phyloP scores from a whole-genome alignment of 768 basidiomycete species.

The Butyriboletus loyo region DNA sequence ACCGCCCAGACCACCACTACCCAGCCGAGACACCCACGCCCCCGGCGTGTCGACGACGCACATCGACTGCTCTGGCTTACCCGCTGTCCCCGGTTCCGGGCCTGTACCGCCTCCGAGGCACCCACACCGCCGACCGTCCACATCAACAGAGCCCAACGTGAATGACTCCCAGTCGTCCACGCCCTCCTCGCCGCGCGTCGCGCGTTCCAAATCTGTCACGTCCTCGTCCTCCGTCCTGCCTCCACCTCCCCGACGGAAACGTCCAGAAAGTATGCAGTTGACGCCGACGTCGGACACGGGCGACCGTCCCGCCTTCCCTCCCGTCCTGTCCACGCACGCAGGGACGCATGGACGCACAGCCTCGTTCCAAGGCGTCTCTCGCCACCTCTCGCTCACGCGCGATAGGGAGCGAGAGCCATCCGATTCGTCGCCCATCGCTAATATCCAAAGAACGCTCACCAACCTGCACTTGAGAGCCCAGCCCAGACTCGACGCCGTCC shows the following conservation, averaged over 20 bases:
- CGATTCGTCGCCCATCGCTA: conserved; percentile 34
- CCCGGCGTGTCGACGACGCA: conserved; percentile 2
- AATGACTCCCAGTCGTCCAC: conserved; percentile 26
- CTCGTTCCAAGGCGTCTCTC: conserved; percentile 31
- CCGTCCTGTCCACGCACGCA: conserved; percentile 6
- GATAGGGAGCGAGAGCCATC: conserved; percentile 13
- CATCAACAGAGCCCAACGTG: conserved; percentile 19
- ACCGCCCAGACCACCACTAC: conserved; percentile 23
- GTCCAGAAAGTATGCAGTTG: conserved; percentile 69
- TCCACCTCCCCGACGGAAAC: conserved; percentile 47
- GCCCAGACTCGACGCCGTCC: conserved; percentile 57
- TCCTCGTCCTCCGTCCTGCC: conserved; percentile 36
- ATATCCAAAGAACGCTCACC: conserved; percentile 44
- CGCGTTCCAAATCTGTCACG: conserved; percentile 54
- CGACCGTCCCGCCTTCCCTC: conserved; percentile 14
- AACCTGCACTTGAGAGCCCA: conserved; percentile 39
- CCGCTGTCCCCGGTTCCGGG: conserved; percentile 23
- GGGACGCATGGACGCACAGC: conserved; percentile 13
- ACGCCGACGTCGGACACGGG: conserved; percentile 9
- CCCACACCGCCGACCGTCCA: conserved; percentile 46
- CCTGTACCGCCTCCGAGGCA: conserved; percentile 49
- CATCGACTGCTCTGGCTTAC: not conserved
- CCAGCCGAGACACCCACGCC: conserved; percentile 18
- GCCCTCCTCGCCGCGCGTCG: conserved; percentile 37
- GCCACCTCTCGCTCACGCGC: conserved; percentile 39